A percentile compares a stretch with the other conserved stretches of the same genome.
Conservation (phyloP, 768 basidiomycete species). For the Boletus sp. region DNA sequence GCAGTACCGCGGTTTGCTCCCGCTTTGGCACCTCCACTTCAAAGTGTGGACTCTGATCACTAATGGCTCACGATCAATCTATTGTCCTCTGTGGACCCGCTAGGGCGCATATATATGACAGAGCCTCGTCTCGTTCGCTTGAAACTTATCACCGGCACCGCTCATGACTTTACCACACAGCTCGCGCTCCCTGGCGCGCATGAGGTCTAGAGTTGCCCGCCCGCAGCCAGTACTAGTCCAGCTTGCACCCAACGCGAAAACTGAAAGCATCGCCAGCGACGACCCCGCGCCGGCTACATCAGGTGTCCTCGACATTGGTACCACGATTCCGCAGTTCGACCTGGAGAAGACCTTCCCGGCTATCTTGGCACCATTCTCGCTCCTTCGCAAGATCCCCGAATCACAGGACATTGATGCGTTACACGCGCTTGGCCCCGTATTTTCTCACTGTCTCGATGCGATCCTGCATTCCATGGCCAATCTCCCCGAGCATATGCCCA, state of each 20-base stretch:
- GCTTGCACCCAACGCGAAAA: constrained; percentile 7
- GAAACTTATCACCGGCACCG: no score
- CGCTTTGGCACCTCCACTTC: constrained; percentile 3
- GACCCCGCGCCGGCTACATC: constrained; percentile 28
- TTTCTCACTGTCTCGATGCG: constrained; percentile 23
- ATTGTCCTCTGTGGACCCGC: not conserved
- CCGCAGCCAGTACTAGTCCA: not conserved
- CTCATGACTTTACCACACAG: constrained; percentile 7
- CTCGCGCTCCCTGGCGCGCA: constrained; percentile 14
- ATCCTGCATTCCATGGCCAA: constrained; percentile 28
- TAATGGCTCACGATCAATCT: not conserved
- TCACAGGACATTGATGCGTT: constrained; percentile 28
- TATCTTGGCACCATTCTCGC: constrained; percentile 29
- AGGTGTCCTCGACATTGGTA: not conserved
- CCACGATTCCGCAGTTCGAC: constrained; percentile 21
- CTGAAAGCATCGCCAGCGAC: constrained; percentile 27
- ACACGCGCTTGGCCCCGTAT: constrained; percentile 27
- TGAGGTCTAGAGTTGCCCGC: not conserved
- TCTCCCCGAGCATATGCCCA: constrained; percentile 22
- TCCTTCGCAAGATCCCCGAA: constrained; percentile 26
- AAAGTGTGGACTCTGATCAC: not conserved
- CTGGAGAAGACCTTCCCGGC: constrained; percentile 38
- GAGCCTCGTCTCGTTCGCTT: no score
- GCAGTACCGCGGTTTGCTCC: not conserved
- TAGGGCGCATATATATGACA: constrained; percentile 1